Evolutionary conservation across 192 early-diverging fungal species (phyloP).

Genomic region (Chytriomyces hyalinus): DNA sequence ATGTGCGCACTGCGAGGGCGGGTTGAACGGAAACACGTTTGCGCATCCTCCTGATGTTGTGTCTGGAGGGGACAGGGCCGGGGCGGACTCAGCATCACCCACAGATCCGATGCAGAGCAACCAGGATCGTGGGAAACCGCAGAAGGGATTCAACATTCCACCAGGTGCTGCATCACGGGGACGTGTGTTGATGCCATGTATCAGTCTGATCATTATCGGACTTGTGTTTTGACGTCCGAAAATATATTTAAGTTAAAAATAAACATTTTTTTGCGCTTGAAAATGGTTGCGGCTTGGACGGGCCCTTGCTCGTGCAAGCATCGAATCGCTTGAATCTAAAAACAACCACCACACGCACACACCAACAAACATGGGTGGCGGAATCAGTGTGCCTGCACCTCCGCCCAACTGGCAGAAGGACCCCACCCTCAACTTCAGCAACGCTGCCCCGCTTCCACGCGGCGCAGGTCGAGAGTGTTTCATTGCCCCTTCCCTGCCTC

Average conservation of each 20-base stretch:
- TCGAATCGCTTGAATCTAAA: no score
- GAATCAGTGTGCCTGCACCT: neutral
- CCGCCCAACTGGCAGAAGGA: neutral
- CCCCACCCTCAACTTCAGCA: conserved; percentile 8
- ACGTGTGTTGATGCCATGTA: neutral
- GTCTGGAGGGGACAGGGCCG: neutral
- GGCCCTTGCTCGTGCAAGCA: no score
- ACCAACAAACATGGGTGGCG: conserved; percentile 15
- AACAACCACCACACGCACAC: neutral
- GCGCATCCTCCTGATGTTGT: neutral
- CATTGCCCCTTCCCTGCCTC: conserved; percentile 4
- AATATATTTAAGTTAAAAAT: no score
- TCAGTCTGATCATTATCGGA: no score
- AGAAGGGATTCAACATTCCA: neutral
- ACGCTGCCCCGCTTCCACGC: neutral
- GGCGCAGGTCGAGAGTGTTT: conserved; percentile 23
- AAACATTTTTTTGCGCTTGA: no score
- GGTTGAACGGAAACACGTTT: neutral
- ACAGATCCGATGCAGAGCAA: neutral
- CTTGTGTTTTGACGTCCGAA: no score
- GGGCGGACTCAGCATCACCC: neutral
- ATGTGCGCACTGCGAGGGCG: conserved; percentile 12
- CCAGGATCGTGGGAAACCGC: neutral
- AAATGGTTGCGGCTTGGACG: no score
- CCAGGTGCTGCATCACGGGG: neutral